phyloP scores from a whole-genome alignment of 331 rosid genomes.

The Rosa hybrid region DNA sequence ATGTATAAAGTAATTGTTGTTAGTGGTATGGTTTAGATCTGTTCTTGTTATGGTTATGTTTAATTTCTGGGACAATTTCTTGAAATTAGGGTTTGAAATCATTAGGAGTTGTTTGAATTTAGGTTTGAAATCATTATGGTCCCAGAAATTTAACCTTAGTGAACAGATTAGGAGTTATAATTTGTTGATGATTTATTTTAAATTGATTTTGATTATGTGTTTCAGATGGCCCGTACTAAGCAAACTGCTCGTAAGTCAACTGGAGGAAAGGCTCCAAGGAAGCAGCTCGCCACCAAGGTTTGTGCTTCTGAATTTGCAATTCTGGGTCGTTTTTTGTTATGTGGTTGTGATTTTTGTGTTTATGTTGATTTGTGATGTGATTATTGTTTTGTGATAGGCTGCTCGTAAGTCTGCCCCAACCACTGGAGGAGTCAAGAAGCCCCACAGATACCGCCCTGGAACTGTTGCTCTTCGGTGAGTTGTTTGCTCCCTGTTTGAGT shows the following conservation, averaged over 20 bases:
- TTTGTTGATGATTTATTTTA: not conserved
- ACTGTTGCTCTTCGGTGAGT: constrained; percentile 96
- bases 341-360: not conserved
- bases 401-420: constrained; percentile 99
- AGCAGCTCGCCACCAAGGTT: constrained; percentile 98
- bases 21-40: not conserved
- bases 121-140: too few species aligned
- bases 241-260: constrained; percentile 98
- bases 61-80: not conserved
- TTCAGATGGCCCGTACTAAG: constrained; percentile 96
- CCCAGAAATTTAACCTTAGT: too few species aligned
- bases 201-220: fast-evolving
- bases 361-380: not conserved
- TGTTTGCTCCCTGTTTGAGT: fast-evolving
- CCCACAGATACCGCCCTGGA: constrained; percentile 95
- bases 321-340: fast-evolving
- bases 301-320: not conserved
- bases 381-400: constrained; percentile 42
- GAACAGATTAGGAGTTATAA: not conserved
- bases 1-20: not conserved
- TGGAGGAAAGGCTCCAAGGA: constrained; percentile 96
- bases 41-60: not conserved
- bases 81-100: not conserved
- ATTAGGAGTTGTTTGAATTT: too few species aligned
- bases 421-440: constrained; percentile 96